phyloP scores from a whole-genome alignment of 306 rosid species.

The Medicago truncatula region DNA sequence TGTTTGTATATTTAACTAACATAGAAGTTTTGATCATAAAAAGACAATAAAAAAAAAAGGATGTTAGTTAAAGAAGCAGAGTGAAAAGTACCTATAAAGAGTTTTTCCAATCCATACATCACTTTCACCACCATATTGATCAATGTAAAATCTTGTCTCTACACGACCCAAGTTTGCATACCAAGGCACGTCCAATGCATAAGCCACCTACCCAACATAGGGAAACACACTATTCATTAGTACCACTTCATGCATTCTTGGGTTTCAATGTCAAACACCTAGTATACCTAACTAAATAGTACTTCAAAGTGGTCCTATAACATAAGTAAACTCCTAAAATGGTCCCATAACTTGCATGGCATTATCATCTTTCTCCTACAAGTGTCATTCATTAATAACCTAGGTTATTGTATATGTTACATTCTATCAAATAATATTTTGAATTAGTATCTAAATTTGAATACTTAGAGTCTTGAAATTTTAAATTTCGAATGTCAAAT shows the following conservation, averaged over 20 bases:
- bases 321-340: neutral
- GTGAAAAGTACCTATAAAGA: conserved; percentile 68
- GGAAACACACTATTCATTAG: neutral
- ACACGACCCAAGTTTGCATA: conserved; percentile 76
- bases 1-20: too few species aligned
- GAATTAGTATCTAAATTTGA: too few species aligned
- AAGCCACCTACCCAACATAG: conserved; percentile 61
- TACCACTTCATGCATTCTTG: neutral
- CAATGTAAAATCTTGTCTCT: conserved; percentile 77
- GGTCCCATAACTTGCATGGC: neutral
- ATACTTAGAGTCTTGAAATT: too few species aligned
- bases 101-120: conserved; percentile 99
- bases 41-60: too few species aligned
- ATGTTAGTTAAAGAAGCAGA: neutral
- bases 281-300: neutral
- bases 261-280: neutral
- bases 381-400: too few species aligned
- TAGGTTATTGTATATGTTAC: too few species aligned
- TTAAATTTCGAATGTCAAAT: too few species aligned
- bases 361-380: too few species aligned
- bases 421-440: too few species aligned
- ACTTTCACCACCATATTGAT: conserved; percentile 80
- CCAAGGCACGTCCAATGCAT: conserved; percentile 86
- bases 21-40: too few species aligned
- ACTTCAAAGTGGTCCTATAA: conserved; percentile 18